Percentiles rank a stretch among this genome's conserved stretches.
These are phyloP conservation scores for Gryganskiella cystojenkinii DNA, from an alignment of 192 early-diverging fungal genomes.

Conservation along the genomic window DNA sequence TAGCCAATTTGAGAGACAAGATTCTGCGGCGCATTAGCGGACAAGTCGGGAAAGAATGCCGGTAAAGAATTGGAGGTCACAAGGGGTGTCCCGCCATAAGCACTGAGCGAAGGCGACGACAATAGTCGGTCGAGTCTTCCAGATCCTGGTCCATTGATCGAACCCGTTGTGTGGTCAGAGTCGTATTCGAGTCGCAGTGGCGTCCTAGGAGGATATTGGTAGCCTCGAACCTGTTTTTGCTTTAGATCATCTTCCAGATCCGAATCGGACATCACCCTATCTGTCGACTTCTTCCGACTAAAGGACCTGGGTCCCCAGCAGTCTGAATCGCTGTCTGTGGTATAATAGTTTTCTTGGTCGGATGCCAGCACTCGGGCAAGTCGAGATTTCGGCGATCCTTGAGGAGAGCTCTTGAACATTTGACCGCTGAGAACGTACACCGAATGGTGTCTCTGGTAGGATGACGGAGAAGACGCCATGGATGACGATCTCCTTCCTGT, in stretches of 20 bases:
- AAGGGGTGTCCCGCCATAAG: conserved; percentile 21
- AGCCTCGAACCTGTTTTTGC: conserved; percentile 22
- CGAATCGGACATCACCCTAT: conserved; percentile 46
- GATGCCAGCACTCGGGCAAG: conserved; percentile 37
- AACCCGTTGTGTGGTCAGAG: conserved; percentile 36
- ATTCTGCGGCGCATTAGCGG: conserved; percentile 47
- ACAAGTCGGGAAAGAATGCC: conserved; percentile 46
- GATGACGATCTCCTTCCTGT: conserved; percentile 34
- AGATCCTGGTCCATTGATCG: conserved; percentile 10
- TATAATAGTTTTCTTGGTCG: conserved; percentile 45
- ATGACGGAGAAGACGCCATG: conserved; percentile 45
- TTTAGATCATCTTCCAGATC: conserved; percentile 35
- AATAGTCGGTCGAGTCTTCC: conserved; percentile 20
- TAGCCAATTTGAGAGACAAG: conserved; percentile 51
- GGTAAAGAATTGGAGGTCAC: conserved; percentile 32
- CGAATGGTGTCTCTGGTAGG: conserved; percentile 48
- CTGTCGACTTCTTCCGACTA: conserved; percentile 24
- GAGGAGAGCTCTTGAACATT: conserved; percentile 50
- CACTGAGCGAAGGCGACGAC: conserved; percentile 41
- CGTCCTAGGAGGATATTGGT: conserved; percentile 23
- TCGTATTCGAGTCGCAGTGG: conserved; percentile 38
- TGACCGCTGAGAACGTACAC: conserved; percentile 48
- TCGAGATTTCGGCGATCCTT: conserved; percentile 44
- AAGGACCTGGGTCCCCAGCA: conserved; percentile 27
- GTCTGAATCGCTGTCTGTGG: conserved; percentile 47